Evolutionary conservation across 805 yeast genomes (phyloP).

Genomic region (Yamadazyma paraphyllophila): DNA sequence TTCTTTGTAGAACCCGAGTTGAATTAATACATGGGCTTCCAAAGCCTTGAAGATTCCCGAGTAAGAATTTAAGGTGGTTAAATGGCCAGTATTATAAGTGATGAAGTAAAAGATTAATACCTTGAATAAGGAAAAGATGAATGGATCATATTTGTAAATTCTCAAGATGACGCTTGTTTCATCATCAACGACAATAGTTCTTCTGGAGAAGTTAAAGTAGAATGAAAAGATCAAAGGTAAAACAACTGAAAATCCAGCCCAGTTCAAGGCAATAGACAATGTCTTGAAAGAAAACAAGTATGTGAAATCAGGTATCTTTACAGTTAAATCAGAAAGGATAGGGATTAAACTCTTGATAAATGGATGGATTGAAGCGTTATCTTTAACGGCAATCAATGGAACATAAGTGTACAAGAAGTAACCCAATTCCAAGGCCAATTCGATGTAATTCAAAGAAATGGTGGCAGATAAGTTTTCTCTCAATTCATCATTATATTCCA

Average conservation of each 20-base stretch:
- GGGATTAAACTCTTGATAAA: conserved; percentile 32
- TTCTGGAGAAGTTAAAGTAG: conserved; percentile 51
- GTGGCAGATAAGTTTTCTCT: conserved; percentile 39
- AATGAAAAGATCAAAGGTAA: conserved; percentile 46
- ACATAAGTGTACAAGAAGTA: conserved; percentile 33
- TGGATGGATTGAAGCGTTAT: conserved; percentile 36
- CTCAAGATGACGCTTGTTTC: conserved; percentile 34
- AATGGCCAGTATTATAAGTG: conserved; percentile 29
- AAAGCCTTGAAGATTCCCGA: conserved; percentile 26
- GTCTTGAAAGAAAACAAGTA: conserved; percentile 28
- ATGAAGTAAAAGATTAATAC: conserved; percentile 41
- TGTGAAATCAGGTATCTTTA: conserved; percentile 30
- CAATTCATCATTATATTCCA: conserved; percentile 35
- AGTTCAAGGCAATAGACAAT: conserved; percentile 32
- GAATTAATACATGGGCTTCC: conserved; percentile 29
- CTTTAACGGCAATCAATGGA: conserved; percentile 34
- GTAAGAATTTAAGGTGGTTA: conserved; percentile 24
- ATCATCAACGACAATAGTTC: conserved; percentile 27
- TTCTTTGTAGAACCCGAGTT: conserved; percentile 38
- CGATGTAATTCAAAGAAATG: conserved; percentile 36
- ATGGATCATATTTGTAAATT: conserved; percentile 51
- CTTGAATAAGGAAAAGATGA: conserved; percentile 50
- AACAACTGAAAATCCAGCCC: conserved; percentile 41
- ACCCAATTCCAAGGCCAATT: conserved; percentile 25
- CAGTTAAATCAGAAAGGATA: conserved; percentile 17